A percentile compares a stretch with the other conserved stretches of the same genome.
Evolutionary conservation across 2,329 filamentous ascomycete species (phyloP).

Genomic region (Aspergillus ibericus): DNA sequence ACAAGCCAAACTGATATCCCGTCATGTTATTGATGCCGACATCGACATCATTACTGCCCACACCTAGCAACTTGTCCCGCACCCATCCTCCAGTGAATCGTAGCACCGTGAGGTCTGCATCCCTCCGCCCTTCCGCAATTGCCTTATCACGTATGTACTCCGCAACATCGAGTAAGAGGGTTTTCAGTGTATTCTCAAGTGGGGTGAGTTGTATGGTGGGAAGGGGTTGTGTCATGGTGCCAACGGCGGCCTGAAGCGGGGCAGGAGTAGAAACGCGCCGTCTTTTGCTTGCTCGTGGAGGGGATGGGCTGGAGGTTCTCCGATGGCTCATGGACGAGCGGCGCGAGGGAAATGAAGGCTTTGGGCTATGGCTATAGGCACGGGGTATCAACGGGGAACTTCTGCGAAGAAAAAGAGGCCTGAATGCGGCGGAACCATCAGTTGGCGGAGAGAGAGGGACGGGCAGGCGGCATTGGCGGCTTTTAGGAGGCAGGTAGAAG

Average conservation of each 20-base stretch:
- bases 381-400: slow-evolving; percentile 1
- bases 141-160: slow-evolving; percentile 54
- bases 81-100: slow-evolving; percentile 54
- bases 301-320: slow-evolving; percentile 16
- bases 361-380: not conserved
- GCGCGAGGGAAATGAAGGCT: not conserved
- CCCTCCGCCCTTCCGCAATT: slow-evolving; percentile 43
- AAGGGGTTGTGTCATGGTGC: slow-evolving; percentile 27
- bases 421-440: not conserved
- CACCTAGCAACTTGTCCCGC: slow-evolving; percentile 50
- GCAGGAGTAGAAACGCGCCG: slow-evolving; percentile 30
- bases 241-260: slow-evolving; percentile 21
- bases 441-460: not conserved
- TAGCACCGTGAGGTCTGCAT: slow-evolving; percentile 36
- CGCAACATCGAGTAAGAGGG: slow-evolving; percentile 81
- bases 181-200: slow-evolving; percentile 69
- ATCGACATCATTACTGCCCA: slow-evolving; percentile 50
- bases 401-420: not conserved
- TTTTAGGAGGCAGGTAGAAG: not conserved
- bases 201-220: slow-evolving; percentile 61
- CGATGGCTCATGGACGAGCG: slow-evolving; percentile 30
- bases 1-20: slow-evolving; percentile 48
- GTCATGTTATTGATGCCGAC: slow-evolving; percentile 53
- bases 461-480: not conserved
- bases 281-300: slow-evolving; percentile 32